phyloP scores from a whole-genome alignment of 805 yeast genomes.

The Lipomyces yamadae region DNA sequence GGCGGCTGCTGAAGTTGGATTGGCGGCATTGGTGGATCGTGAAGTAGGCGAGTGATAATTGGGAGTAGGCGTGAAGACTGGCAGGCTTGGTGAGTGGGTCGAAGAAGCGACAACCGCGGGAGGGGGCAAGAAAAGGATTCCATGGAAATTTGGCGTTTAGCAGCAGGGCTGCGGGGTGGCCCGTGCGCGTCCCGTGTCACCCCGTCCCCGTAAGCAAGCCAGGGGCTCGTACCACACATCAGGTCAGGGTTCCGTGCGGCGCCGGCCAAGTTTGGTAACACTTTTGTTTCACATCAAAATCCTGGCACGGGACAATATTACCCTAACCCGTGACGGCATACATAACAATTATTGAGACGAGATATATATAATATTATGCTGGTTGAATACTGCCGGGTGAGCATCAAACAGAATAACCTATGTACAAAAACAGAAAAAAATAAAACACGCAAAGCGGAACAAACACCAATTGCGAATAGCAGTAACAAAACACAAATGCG shows the following conservation, averaged over 20 bases:
- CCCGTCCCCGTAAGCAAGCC: background rate
- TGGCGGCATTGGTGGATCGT: background rate
- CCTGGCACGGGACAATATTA: background rate
- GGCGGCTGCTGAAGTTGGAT: conserved; percentile 2
- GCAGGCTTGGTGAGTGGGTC: background rate
- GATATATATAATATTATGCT: too few relatives aligned
- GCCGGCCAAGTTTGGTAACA: background rate
- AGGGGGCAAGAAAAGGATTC: background rate
- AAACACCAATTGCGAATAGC: too few relatives aligned
- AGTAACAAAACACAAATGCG: too few relatives aligned
- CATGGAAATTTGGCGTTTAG: background rate
- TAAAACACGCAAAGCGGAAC: too few relatives aligned
- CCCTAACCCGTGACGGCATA: too few relatives aligned
- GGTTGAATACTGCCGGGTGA: too few relatives aligned
- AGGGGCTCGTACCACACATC: conserved; percentile 1
- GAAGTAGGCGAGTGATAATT: too few relatives aligned
- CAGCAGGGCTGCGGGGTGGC: background rate
- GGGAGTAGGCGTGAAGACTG: too few relatives aligned
- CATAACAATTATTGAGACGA: too few relatives aligned
- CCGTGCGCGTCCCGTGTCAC: conserved; percentile 2
- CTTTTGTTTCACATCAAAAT: too few relatives aligned
- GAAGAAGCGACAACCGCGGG: background rate
- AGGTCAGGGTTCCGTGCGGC: conserved; percentile 1
- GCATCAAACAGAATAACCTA: too few relatives aligned
- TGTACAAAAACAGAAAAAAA: too few relatives aligned